These are phyloP conservation scores for Boletales sp. DNA, from an alignment of 768 basidiomycete species.

Conservation along the genomic window DNA sequence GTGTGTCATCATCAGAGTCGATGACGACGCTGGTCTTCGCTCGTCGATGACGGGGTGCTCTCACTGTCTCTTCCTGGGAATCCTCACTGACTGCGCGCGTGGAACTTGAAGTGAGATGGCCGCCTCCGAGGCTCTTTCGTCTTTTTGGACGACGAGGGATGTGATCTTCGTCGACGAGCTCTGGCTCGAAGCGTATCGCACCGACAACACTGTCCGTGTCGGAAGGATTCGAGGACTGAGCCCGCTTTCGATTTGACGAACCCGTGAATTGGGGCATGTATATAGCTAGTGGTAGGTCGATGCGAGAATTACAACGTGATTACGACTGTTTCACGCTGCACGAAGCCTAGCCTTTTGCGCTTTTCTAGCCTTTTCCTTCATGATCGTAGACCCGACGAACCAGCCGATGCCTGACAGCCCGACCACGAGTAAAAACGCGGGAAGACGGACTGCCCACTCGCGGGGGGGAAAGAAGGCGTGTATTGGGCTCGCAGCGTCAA, in stretches of 20 bases:
- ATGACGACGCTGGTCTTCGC: conserved; percentile 17
- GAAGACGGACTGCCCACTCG: conserved; percentile 90
- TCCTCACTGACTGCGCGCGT: conserved; percentile 17
- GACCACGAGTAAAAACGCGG: conserved; percentile 75
- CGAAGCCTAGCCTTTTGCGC: conserved; percentile 60
- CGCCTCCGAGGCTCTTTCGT: conserved; percentile 9
- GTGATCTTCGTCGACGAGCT: conserved; percentile 19
- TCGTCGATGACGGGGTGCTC: conserved; percentile 18
- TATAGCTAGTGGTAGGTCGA: no score
- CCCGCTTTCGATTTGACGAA: no score
- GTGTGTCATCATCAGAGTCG: conserved; percentile 36
- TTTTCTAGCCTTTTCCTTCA: conserved; percentile 70
- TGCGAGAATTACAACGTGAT: no score
- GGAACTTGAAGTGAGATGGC: conserved; percentile 9
- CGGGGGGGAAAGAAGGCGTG: conserved; percentile 80
- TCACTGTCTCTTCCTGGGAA: conserved; percentile 17
- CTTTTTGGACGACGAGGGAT: conserved; percentile 25
- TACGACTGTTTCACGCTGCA: conserved; percentile 43
- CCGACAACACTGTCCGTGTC: conserved; percentile 44
- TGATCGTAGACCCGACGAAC: conserved; percentile 75
- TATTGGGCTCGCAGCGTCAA: conserved; percentile 68
- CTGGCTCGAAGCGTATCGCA: conserved; percentile 49
- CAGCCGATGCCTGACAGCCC: conserved; percentile 78
- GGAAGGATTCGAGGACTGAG: no score
- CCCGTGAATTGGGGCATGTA: background rate